Percentiles rank a stretch among this genome's conserved stretches.
Evolutionary conservation across 2,329 filamentous ascomycete genomes (phyloP).

Genomic region (Pyrenophora graminea): DNA sequence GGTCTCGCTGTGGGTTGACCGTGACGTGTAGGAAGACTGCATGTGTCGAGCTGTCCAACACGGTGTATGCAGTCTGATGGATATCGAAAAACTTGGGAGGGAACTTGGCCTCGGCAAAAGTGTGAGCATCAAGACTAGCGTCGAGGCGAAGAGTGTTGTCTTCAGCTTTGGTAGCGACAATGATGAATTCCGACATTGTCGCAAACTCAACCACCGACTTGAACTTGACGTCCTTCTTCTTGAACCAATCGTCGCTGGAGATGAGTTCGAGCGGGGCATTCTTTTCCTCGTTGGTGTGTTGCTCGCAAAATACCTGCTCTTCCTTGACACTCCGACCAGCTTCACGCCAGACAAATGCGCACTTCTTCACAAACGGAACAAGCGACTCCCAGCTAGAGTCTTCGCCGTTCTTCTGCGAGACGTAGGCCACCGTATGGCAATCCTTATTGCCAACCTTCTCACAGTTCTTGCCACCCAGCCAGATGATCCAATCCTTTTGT

Average conservation of each 20-base stretch:
- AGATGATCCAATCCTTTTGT: slow-evolving; percentile 83
- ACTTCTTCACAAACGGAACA: slow-evolving; percentile 74
- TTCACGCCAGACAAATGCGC: slow-evolving; percentile 79
- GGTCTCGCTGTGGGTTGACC: slow-evolving; percentile 66
- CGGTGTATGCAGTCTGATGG: slow-evolving; percentile 83
- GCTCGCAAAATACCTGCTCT: slow-evolving; percentile 67
- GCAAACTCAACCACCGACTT: slow-evolving; percentile 82
- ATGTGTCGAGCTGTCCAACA: slow-evolving; percentile 92
- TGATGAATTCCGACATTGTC: slow-evolving; percentile 95
- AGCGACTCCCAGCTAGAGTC: slow-evolving; percentile 70
- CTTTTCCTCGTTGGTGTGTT: slow-evolving; percentile 65
- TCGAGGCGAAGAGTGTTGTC: slow-evolving; percentile 74
- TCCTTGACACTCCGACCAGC: slow-evolving; percentile 60
- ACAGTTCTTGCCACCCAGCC: slow-evolving; percentile 76
- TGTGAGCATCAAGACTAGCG: slow-evolving; percentile 80
- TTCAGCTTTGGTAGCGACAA: slow-evolving; percentile 74
- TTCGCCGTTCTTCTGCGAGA: slow-evolving; percentile 76
- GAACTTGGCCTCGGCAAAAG: slow-evolving; percentile 82
- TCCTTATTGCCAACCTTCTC: slow-evolving; percentile 55
- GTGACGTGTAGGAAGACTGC: slow-evolving; percentile 93
- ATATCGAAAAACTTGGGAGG: slow-evolving; percentile 80
- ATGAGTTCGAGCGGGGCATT: slow-evolving; percentile 70
- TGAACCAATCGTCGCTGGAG: slow-evolving; percentile 80
- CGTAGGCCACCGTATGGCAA: slow-evolving; percentile 75
- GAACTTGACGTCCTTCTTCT: slow-evolving; percentile 65